Evolutionary conservation across 2,329 filamentous ascomycete species (phyloP), one percentile per base, ranked within the genome.

Genomic region (Keithomyces neogunnii): DNA sequence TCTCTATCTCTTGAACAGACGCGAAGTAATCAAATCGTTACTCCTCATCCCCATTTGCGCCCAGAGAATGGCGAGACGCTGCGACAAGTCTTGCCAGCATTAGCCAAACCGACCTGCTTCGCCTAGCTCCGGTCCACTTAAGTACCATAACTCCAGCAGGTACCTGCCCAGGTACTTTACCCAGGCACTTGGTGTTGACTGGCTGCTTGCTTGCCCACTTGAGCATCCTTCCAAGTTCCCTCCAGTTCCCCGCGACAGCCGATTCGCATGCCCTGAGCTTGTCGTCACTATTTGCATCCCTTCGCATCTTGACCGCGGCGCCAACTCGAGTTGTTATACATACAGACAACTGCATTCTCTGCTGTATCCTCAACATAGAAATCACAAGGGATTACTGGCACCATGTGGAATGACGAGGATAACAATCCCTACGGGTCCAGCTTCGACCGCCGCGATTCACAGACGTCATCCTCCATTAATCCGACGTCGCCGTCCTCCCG

Each of bases 321-420:
- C 47, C 30, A 30, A 4, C 30, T 40, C 9, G 26, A 6, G 26
- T 19, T 19, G 19, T 19, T 19, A 19, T 19, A 19, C 38, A 19
- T 19, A 19, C 38, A 13, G 35, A 35, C 6, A 10, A 44, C 40
- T 11, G 40, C 40, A 3, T 46, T 35, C n/a, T 28, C 28, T 36
- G 49, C 45, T n/a, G n/a, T 19, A 19, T 19, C 29, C 43, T 43
- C 13, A 40, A 42, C 26, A 28, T n/a, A 13, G 35, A 30, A 51
- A 39, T 50, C 32, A 32, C 31, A 28, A 6, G 9, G 39, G 43
- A 33, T 6, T 26, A 29, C 47, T 45, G 52, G 48, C 62, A 61
- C 44, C 50, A 97, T 97, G 92, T 97, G 92, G 92, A 95, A 96
- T 78, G 91, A 97, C 76, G 92, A 97, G 73, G 66, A 97, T 66